These are phyloP conservation scores for Melanopsichium pennsylvanicum DNA, from an alignment of 1,284 basidiomycete genomes.

Conservation along the genomic window DNA sequence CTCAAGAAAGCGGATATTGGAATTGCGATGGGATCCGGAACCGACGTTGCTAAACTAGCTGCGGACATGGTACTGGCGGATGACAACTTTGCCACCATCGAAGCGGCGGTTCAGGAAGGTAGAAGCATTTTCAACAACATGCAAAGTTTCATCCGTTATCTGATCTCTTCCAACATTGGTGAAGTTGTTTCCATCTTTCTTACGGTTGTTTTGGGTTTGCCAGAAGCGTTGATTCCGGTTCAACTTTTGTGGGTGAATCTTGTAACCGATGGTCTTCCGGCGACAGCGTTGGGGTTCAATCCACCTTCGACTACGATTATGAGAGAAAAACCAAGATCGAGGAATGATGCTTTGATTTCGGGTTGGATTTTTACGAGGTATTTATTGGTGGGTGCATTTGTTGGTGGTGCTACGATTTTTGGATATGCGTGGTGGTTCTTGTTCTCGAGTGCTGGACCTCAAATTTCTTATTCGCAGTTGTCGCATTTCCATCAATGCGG, in stretches of 20 bases:
- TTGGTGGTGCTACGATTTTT: constrained; percentile 91
- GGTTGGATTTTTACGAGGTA: constrained; percentile 96
- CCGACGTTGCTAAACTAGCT: constrained; percentile 67
- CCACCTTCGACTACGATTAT: constrained; percentile 91
- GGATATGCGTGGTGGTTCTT: constrained; percentile 99
- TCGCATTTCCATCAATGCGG: constrained; percentile 76
- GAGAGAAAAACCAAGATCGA: constrained; percentile 86
- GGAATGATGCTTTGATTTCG: constrained; percentile 87
- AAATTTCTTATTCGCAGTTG: constrained; percentile 90
- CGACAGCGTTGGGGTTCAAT: constrained; percentile 98
- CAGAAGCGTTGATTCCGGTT: constrained; percentile 95
- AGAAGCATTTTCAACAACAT: constrained; percentile 98
- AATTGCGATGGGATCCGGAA: constrained; percentile 68
- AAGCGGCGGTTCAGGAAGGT: constrained; percentile 78
- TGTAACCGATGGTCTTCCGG: constrained; percentile 82
- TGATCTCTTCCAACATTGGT: constrained; percentile 93
- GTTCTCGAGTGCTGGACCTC: constrained; percentile 85
- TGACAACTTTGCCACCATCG: constrained; percentile 69
- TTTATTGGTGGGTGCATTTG: constrained; percentile 89
- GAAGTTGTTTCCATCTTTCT: constrained; percentile 98
- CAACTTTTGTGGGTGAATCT: constrained; percentile 83
- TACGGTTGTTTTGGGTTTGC: constrained; percentile 96
- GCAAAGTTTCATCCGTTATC: constrained; percentile 89
- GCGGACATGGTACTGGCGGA: constrained; percentile 69
- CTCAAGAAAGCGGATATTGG: constrained; percentile 68